Evolutionary conservation across 2,329 filamentous ascomycete species (phyloP), one percentile per base, ranked within the genome.

Genomic region (Clonostachys byssicola): DNA sequence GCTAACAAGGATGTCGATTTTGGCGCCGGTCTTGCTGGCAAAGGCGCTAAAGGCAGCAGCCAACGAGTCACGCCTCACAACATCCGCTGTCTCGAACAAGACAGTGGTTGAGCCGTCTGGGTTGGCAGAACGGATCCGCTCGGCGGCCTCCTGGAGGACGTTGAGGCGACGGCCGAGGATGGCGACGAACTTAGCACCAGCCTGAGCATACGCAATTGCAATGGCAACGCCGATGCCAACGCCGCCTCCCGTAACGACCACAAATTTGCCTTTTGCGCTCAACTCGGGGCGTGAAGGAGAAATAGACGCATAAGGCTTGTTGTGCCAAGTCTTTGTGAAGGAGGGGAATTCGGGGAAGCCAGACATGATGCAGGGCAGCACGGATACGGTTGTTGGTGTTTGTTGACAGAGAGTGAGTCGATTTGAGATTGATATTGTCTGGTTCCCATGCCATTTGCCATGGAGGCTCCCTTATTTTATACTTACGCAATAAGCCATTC

Each of bases 201-300:
- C 74, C 6, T 56, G 52, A 3, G 66, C 60, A 51, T 75, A 88
- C 23, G 81, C 68, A 40, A 74, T 71, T 1, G 83, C 83, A 9
- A 85, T 76, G 1, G 81, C 80, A 49, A 79, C 77, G 2, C 84
- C 84, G 30, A 88, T 79, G 13, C 84, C 81, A 0, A 74, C 76
- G 2, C 77, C 77, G 6, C 77, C 83, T 40, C 85, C 85, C 1
- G 81, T 86, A 56, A 88, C 81, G 13, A 87, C 68, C 6, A 85
- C 75, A 10, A 73, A 80, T 23, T 62, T 60, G 5, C 63, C 64
- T 3, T 50, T 54, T 2, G 59, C 61, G 0, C 60, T 63, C 6
- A 68, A 56, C 42, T 63, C 60, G 0, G 61, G 60, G 5, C 60
- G 54, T 3, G 40, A 38, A 2, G 66, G 62, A 0, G 54, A 56